Evolutionary conservation across 2,329 filamentous ascomycete genomes (phyloP).

Genomic region (Botrytis squamosa): DNA sequence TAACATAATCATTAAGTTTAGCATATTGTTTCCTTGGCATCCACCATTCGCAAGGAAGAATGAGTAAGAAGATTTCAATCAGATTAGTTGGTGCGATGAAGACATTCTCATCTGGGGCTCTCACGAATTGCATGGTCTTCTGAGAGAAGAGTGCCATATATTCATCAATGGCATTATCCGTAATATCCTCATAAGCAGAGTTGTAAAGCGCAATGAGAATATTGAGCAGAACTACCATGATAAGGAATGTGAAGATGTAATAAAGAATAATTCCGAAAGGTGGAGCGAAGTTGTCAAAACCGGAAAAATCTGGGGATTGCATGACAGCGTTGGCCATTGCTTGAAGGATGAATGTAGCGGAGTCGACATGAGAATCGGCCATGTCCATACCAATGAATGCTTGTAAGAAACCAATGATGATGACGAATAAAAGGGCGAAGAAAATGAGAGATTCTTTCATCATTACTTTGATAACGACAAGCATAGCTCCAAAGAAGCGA

Average conservation of each 20-base stretch:
- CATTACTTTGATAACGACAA: constrained; percentile 94
- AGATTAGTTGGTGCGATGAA: constrained; percentile 96
- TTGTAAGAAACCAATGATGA: constrained; percentile 86
- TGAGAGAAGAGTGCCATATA: constrained; percentile 91
- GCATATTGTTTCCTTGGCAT: constrained; percentile 72
- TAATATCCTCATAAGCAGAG: constrained; percentile 84
- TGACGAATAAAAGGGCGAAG: constrained; percentile 83
- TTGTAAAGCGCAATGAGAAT: constrained; percentile 98
- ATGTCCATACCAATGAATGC: constrained; percentile 91
- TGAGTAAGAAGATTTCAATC: constrained; percentile 77
- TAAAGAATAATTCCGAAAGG: constrained; percentile 95
- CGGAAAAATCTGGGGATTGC: constrained; percentile 84
- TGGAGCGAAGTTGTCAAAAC: constrained; percentile 86
- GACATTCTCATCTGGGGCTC: constrained; percentile 96
- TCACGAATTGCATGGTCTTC: constrained; percentile 95
- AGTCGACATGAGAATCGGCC: constrained; percentile 67
- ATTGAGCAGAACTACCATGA: constrained; percentile 93
- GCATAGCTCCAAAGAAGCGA: constrained; percentile 96
- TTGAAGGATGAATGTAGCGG: constrained; percentile 72
- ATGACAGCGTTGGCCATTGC: constrained; percentile 89
- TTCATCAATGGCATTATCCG: constrained; percentile 85
- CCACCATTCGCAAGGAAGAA: constrained; percentile 94
- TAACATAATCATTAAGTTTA: constrained; percentile 81
- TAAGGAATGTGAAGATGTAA: constrained; percentile 95
- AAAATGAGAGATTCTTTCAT: constrained; percentile 95